Percentiles rank a stretch among this genome's conserved stretches.
Conservation (phyloP, 805 yeast species). For the Metschnikowia cubensis region DNA sequence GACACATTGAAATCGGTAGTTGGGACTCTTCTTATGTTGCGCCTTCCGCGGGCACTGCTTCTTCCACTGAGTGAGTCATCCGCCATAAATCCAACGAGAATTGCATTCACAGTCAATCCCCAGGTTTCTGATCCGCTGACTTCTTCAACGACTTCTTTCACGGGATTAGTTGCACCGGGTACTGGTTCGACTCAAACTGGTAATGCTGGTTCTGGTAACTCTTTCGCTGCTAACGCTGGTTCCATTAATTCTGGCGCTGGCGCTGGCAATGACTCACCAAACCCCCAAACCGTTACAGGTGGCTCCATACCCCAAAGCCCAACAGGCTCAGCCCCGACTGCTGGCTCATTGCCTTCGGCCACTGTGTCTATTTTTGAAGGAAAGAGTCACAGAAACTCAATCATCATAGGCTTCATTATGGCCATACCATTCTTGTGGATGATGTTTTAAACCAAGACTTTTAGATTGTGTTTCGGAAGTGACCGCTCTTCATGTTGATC, state of each 20-base stretch:
- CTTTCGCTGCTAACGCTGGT: no score
- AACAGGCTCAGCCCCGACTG: background rate
- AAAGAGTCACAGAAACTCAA: background rate
- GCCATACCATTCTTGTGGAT: background rate
- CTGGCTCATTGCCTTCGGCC: background rate
- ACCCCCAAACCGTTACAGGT: background rate
- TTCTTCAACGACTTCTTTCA: no score
- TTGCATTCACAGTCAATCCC: no score
- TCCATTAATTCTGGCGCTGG: background rate
- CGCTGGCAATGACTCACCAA: background rate
- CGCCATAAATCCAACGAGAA: no score
- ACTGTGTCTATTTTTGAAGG: background rate
- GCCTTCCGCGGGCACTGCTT: background rate
- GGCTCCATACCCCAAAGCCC: background rate
- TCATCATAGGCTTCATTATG: background rate
- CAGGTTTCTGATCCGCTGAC: no score
- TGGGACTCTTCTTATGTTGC: background rate
- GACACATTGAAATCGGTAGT: background rate
- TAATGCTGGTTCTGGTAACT: no score
- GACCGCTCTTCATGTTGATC: background rate
- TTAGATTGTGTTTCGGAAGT: background rate
- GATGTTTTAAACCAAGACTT: background rate
- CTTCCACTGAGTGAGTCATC: background rate
- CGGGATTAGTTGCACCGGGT: no score
- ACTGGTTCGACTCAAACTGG: no score